These are phyloP conservation scores for Eucalyptus erythrocorys DNA, from an alignment of 345 rosid genomes.

Conservation along the genomic window DNA sequence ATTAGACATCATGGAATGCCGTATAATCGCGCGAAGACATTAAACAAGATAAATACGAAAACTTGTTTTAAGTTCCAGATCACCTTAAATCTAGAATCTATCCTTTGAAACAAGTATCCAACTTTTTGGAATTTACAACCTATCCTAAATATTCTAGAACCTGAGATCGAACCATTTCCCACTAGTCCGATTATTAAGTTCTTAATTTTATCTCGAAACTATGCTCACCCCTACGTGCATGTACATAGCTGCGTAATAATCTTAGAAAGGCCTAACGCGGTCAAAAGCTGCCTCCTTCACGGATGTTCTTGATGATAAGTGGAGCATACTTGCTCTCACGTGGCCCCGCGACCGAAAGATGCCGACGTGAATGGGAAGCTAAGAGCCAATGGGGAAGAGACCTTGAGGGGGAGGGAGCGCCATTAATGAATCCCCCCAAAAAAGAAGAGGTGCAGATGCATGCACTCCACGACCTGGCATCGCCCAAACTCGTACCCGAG, in stretches of 20 bases:
- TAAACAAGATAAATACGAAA: too few species aligned
- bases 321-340: neutral
- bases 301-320: neutral
- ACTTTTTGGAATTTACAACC: too few species aligned
- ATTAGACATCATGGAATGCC: accelerated
- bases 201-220: too few species aligned
- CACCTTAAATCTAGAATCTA: too few species aligned
- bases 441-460: neutral
- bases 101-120: too few species aligned
- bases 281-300: neutral
- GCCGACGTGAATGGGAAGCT: neutral
- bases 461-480: neutral
- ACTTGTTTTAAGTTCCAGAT: too few species aligned
- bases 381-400: neutral
- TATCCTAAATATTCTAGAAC: too few species aligned
- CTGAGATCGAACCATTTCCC: too few species aligned
- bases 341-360: neutral
- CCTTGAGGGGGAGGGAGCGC: neutral
- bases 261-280: neutral
- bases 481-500: neutral
- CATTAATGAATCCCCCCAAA: neutral
- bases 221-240: neutral
- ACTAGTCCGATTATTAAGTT: too few species aligned
- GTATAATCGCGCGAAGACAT: accelerated
- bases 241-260: neutral